A percentile compares a stretch with the other conserved stretches of the same genome.
phyloP scores from a whole-genome alignment of 176 grass and related monocot species.

The Aegilops sharonensis region DNA sequence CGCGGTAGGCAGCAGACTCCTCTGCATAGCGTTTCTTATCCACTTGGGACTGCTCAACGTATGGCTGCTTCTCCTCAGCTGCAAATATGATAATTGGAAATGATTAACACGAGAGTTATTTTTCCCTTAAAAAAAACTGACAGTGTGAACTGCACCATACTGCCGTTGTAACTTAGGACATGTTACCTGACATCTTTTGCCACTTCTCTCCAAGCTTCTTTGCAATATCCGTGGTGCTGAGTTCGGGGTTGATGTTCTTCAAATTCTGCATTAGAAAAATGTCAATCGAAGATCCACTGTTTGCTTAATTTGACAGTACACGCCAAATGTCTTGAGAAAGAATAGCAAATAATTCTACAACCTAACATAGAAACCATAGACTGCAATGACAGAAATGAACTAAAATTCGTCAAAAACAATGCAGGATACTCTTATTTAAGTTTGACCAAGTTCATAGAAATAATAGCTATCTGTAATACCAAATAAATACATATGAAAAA shows the following conservation, averaged over 20 bases:
- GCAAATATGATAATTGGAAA: background rate
- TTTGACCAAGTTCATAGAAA: too few species aligned
- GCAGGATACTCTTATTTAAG: too few species aligned
- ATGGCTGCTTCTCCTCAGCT: constrained; percentile 75
- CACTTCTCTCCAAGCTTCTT: constrained; percentile 80
- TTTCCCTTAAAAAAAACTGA: background rate
- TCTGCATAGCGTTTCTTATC: constrained; percentile 72
- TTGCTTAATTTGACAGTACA: background rate
- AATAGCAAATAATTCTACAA: background rate
- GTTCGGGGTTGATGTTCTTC: constrained; percentile 64
- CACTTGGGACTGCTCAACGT: constrained; percentile 49
- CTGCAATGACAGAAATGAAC: too few species aligned
- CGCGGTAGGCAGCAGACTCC: constrained; percentile 53
- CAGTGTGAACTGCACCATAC: background rate
- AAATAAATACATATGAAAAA: background rate
- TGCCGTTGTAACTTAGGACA: background rate
- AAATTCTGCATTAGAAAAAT: constrained; percentile 56
- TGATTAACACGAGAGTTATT: background rate
- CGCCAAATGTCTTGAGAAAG: background rate
- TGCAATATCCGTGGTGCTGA: constrained; percentile 65
- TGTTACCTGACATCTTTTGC: constrained; percentile 78
- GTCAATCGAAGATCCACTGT: background rate
- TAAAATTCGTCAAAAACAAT: too few species aligned
- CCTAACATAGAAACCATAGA: too few species aligned
- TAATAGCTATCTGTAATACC: background rate